Base-by-base conservation (phyloP, 495 filamentous ascomycete species). In the Aspergillus funiculosus region DNA sequence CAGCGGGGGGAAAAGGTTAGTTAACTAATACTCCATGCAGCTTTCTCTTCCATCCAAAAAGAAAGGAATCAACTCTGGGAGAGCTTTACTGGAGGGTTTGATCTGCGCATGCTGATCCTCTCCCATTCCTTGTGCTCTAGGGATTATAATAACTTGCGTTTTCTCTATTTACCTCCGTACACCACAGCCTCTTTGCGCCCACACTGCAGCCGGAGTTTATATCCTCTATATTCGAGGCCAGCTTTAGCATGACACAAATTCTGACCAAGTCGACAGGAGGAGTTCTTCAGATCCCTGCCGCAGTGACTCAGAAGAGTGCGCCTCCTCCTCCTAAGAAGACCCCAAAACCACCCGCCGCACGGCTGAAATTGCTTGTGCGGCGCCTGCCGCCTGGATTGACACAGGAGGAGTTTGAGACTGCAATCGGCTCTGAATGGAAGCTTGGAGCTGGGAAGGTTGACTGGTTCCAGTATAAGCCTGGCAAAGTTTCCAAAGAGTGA, bases 401-500 rank as follows among this genome's bases (percentile, higher is more conserved):
- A 2, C 81, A 87, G 53, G 63, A 71, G 0, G 92, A 98, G 52
- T 89, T 95, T 39, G 74, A 83, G 52, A 63, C 63, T 18, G 69
- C 77, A 8, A 58, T 96, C 32, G 89, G 89, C n/a, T 78, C 85
- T 2, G 86, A 89, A 46, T 96, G 90, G 87, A 87, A 78, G 53
- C 46, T 77, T 2, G 83, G 85, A 13, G 76, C 74, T 18, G 87
- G 87, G 8, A 95, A 83, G 62, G 80, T 90, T 5, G 90, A 94
- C 55, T 95, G 85, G 85, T 68, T 82, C 38, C 63, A 71, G 25
- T 98, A 84, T 67, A 79, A 80, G 50, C 71, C 79, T 20, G 92
- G 92, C 53, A 94, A 94, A 57, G 71, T 90, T 18, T 92, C 91
- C 3, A 86, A 85, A 57, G 88, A 97, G 90, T 95, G 59, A 58